Base-by-base conservation (phyloP, 106 monocot genomes). In the Allium sativum region DNA sequence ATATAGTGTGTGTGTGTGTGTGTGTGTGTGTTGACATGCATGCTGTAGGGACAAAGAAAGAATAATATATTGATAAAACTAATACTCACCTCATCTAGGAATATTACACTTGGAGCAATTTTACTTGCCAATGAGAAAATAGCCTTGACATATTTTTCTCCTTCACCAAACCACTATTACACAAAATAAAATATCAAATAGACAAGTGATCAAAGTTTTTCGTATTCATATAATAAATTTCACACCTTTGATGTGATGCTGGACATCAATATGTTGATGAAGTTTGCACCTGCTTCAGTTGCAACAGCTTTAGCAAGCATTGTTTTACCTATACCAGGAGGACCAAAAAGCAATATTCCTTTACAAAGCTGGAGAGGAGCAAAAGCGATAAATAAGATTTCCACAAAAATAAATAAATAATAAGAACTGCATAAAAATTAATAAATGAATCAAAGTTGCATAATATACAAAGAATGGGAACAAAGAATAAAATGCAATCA, bases 281-380 rank as follows among this genome's bases (percentile, higher is more conserved):
- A 98, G 67, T 98, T 91, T 60, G 96, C 96, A 58, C 96, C 91
- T 52, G 96, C 91, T 70, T 98, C 96, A 42, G 96, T 98, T 40
- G 96, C 96, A 78, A 98, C 96, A 72, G 96, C 96, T 76, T 98
- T 98, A 54, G 96, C 96, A 56, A 98, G 87, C 96, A 98, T 98
- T 16, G 96, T 98, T 82, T 98, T 98, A 7, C 96, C 96, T 16
- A 91, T 98, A 44, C 96, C 96, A 55, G 96, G 96, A 16, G 95
- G 95, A 55, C 95, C 95, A 79, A 95, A 95, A 8, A 96, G 87
- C 60, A 96, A 77, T 73, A 96, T 98, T 48, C 96, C 96, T 48
- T 98, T 98, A 72, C 96, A 98, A 31, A 91, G 96, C 96, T 98
- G 74, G 45, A 64, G 12, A 59, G 31, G 4, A 55, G 55, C 52